phyloP scores from a whole-genome alignment of 257 asterid species.

The Cruciata laevipes region DNA sequence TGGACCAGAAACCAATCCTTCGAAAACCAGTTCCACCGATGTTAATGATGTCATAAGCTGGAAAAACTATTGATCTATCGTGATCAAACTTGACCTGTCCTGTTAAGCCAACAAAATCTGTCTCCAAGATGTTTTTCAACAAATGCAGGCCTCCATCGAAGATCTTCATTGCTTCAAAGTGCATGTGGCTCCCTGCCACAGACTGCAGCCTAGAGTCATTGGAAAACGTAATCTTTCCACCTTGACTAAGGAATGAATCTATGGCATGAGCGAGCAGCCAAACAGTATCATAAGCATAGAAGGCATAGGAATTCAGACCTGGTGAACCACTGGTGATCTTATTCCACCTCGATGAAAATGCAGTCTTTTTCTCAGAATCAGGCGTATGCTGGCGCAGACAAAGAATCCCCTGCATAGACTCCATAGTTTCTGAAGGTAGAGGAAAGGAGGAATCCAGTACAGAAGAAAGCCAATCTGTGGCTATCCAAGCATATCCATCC shows the following conservation, averaged over 20 bases:
- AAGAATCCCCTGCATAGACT: constrained; percentile 37
- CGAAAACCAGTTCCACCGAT: constrained; percentile 75
- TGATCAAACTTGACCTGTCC: constrained; percentile 59
- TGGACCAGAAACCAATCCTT: constrained; percentile 80
- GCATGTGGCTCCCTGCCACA: constrained; percentile 41
- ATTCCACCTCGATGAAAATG: constrained; percentile 50
- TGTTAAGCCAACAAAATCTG: constrained; percentile 64
- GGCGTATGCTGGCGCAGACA: constrained; percentile 40
- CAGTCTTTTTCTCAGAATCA: constrained; percentile 40
- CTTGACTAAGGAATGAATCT: constrained; percentile 53
- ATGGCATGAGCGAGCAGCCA: constrained; percentile 85
- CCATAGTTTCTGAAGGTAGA: constrained; percentile 26
- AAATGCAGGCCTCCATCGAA: constrained; percentile 82
- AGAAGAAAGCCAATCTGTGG: constrained; percentile 49
- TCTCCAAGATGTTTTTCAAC: constrained; percentile 41
- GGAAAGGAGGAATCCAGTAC: constrained; percentile 36
- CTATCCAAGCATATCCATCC: constrained; percentile 47
- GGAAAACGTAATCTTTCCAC: constrained; percentile 68
- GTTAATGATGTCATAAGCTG: constrained; percentile 74
- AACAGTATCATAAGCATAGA: constrained; percentile 76
- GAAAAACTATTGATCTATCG: constrained; percentile 49
- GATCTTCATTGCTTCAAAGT: constrained; percentile 55
- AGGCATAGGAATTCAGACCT: constrained; percentile 65
- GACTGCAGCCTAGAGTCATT: constrained; percentile 43
- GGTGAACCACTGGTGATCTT: constrained; percentile 42